Evolutionary conservation across 2,329 filamentous ascomycete species (phyloP).

Genomic region (Mycosphaerella sp.): DNA sequence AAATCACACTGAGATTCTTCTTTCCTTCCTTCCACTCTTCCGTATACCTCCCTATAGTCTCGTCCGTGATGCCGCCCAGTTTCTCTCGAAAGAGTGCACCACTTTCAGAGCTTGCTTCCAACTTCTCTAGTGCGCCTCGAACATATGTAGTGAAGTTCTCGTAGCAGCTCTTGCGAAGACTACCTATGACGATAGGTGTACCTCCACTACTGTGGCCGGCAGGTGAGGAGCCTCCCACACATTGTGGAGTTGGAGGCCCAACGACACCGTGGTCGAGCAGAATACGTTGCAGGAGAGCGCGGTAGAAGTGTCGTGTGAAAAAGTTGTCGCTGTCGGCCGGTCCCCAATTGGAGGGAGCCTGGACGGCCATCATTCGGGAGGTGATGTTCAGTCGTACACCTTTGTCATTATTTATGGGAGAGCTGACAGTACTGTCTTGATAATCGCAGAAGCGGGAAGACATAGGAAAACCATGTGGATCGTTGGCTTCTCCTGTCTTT

Average conservation of each 20-base stretch:
- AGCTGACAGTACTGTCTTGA: slow-evolving; percentile 14
- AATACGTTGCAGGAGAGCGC: slow-evolving; percentile 83
- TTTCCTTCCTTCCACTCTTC: slow-evolving; percentile 56
- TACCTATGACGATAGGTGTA: slow-evolving; percentile 80
- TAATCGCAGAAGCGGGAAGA: slow-evolving; percentile 59
- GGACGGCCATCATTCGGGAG: slow-evolving; percentile 95
- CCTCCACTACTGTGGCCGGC: slow-evolving; percentile 35
- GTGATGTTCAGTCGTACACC: slow-evolving; percentile 90
- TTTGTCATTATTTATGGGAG: slow-evolving; percentile 29
- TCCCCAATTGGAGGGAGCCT: slow-evolving; percentile 91
- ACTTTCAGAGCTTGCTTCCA: slow-evolving; percentile 56
- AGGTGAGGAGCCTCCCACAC: slow-evolving; percentile 30
- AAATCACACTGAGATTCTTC: slow-evolving; percentile 78
- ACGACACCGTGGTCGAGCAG: slow-evolving; percentile 80
- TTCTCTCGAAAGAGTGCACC: slow-evolving; percentile 56
- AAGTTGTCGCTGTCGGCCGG: slow-evolving; percentile 72
- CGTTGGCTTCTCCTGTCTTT: slow-evolving; percentile 63
- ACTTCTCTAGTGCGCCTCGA: slow-evolving; percentile 69
- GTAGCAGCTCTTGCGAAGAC: slow-evolving; percentile 74
- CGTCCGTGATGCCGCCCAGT: slow-evolving; percentile 64
- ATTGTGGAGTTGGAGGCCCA: slow-evolving; percentile 42
- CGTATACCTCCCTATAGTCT: slow-evolving; percentile 68
- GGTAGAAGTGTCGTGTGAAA: slow-evolving; percentile 89
- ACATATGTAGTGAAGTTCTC: slow-evolving; percentile 68
- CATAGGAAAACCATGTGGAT: slow-evolving; percentile 93